Percentiles rank a stretch among this genome's conserved stretches.
Evolutionary conservation across 805 yeast genomes (phyloP).

Genomic region (Spathaspora boniae): DNA sequence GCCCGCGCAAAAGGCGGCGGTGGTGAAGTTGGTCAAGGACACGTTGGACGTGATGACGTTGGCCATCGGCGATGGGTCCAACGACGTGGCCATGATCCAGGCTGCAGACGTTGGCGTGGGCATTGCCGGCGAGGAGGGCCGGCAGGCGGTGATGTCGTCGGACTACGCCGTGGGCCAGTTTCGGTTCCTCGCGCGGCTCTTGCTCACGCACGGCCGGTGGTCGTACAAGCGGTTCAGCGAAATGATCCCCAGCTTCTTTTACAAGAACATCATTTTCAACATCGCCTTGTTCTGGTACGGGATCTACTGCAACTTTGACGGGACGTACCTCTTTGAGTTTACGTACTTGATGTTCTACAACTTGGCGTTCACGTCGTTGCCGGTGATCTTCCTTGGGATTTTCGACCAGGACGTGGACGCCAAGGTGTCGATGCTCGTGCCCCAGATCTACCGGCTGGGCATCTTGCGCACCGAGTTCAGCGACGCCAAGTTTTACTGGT

Average conservation of each 20-base stretch:
- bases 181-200: conserved; percentile 61
- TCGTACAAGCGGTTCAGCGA: conserved; percentile 77
- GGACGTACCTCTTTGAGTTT: conserved; percentile 73
- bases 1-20: conserved; percentile 85
- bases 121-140: conserved; percentile 88
- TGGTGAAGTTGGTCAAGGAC: conserved; percentile 72
- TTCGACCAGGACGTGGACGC: conserved; percentile 80
- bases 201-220: conserved; percentile 84
- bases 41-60: conserved; percentile 76
- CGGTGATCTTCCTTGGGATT: conserved; percentile 73
- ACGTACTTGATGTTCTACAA: conserved; percentile 79
- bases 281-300: conserved; percentile 80
- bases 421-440: conserved; percentile 64
- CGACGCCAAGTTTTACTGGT: conserved; percentile 62
- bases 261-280: conserved; percentile 73
- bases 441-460: conserved; percentile 72
- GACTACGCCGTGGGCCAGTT: conserved; percentile 86
- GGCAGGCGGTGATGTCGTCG: conserved; percentile 86
- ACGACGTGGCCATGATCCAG: conserved; percentile 89
- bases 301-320: conserved; percentile 70
- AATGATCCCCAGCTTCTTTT: conserved; percentile 80
- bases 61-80: conserved; percentile 87
- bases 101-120: conserved; percentile 87
- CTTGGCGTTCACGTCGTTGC: conserved; percentile 78
- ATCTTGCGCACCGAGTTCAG: conserved; percentile 71